Conservation (phyloP, 1,139 yeast species). For the Protomyces arabidopsidicola region DNA sequence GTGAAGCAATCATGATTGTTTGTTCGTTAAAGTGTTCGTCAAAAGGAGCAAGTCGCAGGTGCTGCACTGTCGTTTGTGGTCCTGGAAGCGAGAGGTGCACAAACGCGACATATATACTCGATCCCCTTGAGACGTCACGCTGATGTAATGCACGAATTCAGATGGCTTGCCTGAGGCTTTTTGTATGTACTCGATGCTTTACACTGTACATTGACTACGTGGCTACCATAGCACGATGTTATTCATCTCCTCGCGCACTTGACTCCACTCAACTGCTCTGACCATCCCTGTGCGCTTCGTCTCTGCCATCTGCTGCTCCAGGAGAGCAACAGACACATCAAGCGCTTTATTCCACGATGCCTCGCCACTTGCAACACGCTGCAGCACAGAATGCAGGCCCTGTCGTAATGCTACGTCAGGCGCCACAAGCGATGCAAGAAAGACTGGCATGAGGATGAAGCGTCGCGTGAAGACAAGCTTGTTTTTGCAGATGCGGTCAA, state of each 20-base stretch:
- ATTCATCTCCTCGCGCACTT: neutral
- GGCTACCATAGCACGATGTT: neutral
- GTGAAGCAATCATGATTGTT: constrained; percentile 1
- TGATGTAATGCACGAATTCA: too few species aligned
- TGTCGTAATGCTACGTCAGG: constrained; percentile 5
- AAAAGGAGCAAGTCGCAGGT: too few species aligned
- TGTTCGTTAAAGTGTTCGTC: too few species aligned
- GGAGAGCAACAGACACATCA: constrained; percentile 6
- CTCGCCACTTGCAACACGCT: constrained; percentile 8
- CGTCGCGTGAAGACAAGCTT: constrained; percentile 5
- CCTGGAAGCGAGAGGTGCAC: neutral
- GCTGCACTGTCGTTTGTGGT: neutral
- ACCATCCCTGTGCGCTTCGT: neutral
- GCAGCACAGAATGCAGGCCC: neutral
- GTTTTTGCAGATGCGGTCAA: constrained; percentile 8
- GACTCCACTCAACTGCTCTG: neutral
- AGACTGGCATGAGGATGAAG: constrained; percentile 20
- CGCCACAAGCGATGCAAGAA: constrained; percentile 13
- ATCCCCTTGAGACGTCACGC: too few species aligned
- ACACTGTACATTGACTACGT: too few species aligned
- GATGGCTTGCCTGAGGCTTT: too few species aligned
- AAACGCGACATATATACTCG: too few species aligned
- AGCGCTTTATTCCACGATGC: constrained; percentile 22
- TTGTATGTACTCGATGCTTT: too few species aligned
- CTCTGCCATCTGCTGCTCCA: neutral